Conservation (phyloP, 1,139 yeast genomes). For the Sugiyamaella japonica region DNA sequence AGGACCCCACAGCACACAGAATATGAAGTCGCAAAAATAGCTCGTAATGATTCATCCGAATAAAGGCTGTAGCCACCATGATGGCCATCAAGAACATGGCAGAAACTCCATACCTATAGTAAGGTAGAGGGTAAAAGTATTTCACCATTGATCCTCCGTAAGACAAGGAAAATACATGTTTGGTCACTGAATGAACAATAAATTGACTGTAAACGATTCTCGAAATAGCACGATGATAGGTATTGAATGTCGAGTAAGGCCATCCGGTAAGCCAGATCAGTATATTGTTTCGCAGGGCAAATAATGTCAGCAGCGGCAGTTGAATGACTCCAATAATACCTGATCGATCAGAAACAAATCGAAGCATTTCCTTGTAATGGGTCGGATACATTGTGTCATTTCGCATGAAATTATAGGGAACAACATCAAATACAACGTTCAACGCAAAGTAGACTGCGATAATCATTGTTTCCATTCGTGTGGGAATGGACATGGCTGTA, state of each 20-base stretch:
- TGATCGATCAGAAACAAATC: conserved; percentile 55
- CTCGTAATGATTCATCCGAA: conserved; percentile 52
- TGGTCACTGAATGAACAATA: conserved; percentile 40
- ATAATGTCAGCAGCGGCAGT: conserved; percentile 54
- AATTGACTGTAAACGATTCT: conserved; percentile 53
- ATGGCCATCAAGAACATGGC: conserved; percentile 51
- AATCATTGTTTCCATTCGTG: conserved; percentile 59
- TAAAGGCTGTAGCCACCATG: conserved; percentile 51
- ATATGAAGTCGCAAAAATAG: conserved; percentile 50
- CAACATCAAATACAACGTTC: conserved; percentile 46
- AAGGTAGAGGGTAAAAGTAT: conserved; percentile 40
- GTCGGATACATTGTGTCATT: conserved; percentile 45
- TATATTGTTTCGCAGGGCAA: conserved; percentile 63
- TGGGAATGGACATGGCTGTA: conserved; percentile 49
- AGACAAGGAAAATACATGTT: conserved; percentile 42
- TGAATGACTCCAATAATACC: conserved; percentile 61
- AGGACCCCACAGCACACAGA: conserved; percentile 44
- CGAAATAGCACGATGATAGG: conserved; percentile 61
- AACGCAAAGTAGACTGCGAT: conserved; percentile 51
- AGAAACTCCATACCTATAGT: conserved; percentile 56
- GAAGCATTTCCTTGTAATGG: conserved; percentile 45
- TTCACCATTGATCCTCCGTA: conserved; percentile 38
- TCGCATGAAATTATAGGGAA: conserved; percentile 47
- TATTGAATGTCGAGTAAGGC: conserved; percentile 60
- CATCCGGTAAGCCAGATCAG: conserved; percentile 59